Base-by-base conservation (phyloP, 2,329 filamentous ascomycete genomes). In the Cryphonectria nitschkei region DNA sequence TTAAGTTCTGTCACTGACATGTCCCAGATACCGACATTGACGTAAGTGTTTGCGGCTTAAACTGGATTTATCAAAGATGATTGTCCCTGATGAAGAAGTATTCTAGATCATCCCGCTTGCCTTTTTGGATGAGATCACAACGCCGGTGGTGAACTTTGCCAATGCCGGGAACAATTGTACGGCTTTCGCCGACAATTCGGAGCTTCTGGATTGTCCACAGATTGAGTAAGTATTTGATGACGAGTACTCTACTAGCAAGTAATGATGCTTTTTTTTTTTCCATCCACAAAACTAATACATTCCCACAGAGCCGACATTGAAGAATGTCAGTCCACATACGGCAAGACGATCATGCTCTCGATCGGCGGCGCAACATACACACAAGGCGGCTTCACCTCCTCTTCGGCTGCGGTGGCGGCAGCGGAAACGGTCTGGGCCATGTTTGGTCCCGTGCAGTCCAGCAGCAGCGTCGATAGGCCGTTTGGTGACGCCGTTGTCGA, bases 331-430 rank as follows among this genome's bases (percentile, higher is more conserved):
- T 75, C 80, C 19, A 80, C 78, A 6, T 81, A 88, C 72, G 87
- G 87, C 73, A 94, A 94, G 81, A 93, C 90, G 1, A 90, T 94
- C 74, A 78, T 93, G 61, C 84, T 94, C 13, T 93, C 92, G 2
- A 84, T 94, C 61, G 92, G 91, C 26, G 92, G 92, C 43, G 88
- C 88, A 2, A 90, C 90, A 0, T 92, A 93, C 79, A 88, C 83
- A 26, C 90, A 93, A 78, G 90, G 89, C 43, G 90, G 90, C 37
- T 93, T 93, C 81, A 76, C 79, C 52, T 86, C 84, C n/a, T 75
- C 82, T 1, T 74, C 79, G 0, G 85, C 82, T 0, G 91, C 91
- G 7, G 78, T 82, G 29, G 77, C 81, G 0, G 87, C 87, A 2
- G 92, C 92, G 0, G 80, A 90, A 68, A 83, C 86, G 29, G 81